These are phyloP conservation scores for Zymoseptoria crescenta DNA, from an alignment of 2,329 filamentous ascomycete genomes.

Conservation along the genomic window DNA sequence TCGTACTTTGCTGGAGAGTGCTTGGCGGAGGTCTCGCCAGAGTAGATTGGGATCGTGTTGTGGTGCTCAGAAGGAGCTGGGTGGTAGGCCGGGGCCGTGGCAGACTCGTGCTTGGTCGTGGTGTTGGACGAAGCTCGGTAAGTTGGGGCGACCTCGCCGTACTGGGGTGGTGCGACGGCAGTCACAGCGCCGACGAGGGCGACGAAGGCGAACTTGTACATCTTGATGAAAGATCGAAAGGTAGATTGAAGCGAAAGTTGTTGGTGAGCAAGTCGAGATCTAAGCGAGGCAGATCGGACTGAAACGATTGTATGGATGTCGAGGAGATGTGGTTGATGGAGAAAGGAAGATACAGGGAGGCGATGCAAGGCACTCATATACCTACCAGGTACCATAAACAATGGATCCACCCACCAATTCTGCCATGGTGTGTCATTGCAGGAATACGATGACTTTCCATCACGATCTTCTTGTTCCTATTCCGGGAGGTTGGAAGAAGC, in stretches of 20 bases:
- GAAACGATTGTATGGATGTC: neutral
- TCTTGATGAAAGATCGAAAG: neutral
- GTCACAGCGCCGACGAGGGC: neutral
- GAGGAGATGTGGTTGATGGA: neutral
- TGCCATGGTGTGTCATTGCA: neutral
- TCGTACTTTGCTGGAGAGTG: neutral
- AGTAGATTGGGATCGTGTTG: neutral
- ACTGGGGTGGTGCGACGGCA: neutral
- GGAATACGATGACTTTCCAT: neutral
- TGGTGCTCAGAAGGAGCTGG: neutral
- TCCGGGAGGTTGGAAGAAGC: neutral
- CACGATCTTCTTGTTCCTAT: neutral
- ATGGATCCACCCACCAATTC: neutral
- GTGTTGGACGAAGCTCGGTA: neutral
- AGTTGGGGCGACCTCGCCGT: neutral
- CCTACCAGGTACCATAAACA: neutral
- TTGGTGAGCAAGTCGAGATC: neutral
- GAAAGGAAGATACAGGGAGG: neutral
- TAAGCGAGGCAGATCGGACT: neutral
- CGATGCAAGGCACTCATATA: neutral
- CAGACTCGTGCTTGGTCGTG: neutral
- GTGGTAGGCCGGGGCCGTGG: neutral
- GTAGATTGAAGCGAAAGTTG: neutral
- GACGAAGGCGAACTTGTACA: neutral
- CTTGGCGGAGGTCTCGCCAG: neutral